phyloP scores from a whole-genome alignment of 2,329 filamentous ascomycete species.

The Cladosporium sp. region DNA sequence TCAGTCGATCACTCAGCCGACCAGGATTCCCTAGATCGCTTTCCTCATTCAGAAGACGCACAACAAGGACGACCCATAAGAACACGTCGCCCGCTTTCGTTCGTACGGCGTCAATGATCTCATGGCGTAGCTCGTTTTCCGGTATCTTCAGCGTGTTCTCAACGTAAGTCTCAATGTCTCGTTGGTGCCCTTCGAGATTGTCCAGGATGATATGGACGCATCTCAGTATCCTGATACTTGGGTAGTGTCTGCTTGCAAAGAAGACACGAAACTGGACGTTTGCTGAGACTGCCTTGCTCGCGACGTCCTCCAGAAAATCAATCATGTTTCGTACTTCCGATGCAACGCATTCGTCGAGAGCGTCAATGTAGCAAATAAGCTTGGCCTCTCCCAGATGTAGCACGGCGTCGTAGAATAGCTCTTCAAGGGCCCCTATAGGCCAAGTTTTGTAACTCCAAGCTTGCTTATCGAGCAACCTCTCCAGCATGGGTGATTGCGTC shows the following conservation, averaged over 20 bases:
- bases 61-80: conserved; percentile 44
- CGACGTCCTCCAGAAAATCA: conserved; percentile 26
- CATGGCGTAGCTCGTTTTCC: conserved; percentile 15
- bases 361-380: conserved; percentile 40
- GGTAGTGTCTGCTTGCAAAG: conserved; percentile 44
- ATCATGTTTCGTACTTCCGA: conserved; percentile 33
- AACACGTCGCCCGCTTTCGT: conserved; percentile 42
- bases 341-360: conserved; percentile 45
- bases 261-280: conserved; percentile 27
- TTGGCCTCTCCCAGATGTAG: conserved; percentile 22
- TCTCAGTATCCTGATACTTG: conserved; percentile 33
- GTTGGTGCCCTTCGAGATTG: conserved; percentile 29
- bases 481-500: conserved; percentile 13
- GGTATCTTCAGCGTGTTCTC: conserved; percentile 10
- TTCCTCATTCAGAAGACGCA: conserved; percentile 44
- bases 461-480: conserved; percentile 10
- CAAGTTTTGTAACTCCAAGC: not conserved
- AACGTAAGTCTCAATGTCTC: conserved; percentile 36
- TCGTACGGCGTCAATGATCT: conserved; percentile 29
- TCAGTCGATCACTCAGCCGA: not conserved
- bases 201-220: conserved; percentile 33
- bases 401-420: conserved; percentile 15
- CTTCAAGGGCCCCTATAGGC: not conserved
- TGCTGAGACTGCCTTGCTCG: not conserved
- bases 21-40: conserved; percentile 18